A percentile compares a stretch with the other conserved stretches of the same genome.
Evolutionary conservation across 257 asterid genomes (phyloP).

Genomic region (Fraxinus anomala): DNA sequence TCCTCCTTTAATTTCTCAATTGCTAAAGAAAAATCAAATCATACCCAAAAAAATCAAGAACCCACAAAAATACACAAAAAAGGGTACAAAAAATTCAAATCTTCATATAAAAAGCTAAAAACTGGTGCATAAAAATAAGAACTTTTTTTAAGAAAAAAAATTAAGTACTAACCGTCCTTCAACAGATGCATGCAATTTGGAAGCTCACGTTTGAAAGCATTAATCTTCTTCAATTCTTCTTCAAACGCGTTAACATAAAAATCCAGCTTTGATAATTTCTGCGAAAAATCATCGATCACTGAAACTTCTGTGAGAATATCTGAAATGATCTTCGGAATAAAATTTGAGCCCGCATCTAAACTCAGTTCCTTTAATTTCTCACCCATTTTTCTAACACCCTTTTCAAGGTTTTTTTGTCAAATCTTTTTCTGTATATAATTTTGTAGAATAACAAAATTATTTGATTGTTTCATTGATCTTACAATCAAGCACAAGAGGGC

Average conservation of each 20-base stretch:
- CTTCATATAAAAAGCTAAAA: neutral
- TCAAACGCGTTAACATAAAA: constrained; percentile 29
- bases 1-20: constrained; percentile 20
- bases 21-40: constrained; percentile 8
- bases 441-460: neutral
- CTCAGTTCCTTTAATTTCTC: constrained; percentile 39
- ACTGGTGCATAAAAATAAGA: neutral
- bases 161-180: constrained; percentile 34
- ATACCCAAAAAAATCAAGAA: neutral
- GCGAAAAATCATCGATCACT: constrained; percentile 26
- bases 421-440: constrained; percentile 13
- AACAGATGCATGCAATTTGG: constrained; percentile 39
- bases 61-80: neutral
- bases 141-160: neutral
- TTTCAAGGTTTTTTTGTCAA: neutral
- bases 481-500: constrained; percentile 23
- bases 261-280: constrained; percentile 27
- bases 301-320: constrained; percentile 44
- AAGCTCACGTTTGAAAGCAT: constrained; percentile 37
- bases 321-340: constrained; percentile 39
- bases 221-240: constrained; percentile 36
- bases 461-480: no score
- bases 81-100: neutral
- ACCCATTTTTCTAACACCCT: constrained; percentile 25
- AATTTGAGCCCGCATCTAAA: constrained; percentile 27